These are phyloP conservation scores for Tylopilus vinaceipallidus DNA, from an alignment of 768 basidiomycete genomes.

Conservation along the genomic window DNA sequence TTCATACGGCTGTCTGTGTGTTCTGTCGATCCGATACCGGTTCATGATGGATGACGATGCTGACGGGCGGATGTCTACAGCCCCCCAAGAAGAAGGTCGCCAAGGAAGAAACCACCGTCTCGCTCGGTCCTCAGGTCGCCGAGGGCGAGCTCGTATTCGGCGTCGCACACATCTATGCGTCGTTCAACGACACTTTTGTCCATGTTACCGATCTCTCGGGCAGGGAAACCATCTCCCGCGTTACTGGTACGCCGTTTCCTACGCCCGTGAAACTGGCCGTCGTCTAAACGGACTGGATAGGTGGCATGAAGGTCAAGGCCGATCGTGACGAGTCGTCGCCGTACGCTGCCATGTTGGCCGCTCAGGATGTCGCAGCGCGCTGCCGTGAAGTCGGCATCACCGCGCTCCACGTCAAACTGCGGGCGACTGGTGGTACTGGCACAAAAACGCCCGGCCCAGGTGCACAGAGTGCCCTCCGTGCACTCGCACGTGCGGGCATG, in stretches of 20 bases:
- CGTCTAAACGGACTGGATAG: slow-evolving; percentile 36
- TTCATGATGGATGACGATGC: slow-evolving; percentile 48
- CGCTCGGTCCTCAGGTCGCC: slow-evolving; percentile 92
- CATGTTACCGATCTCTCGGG: slow-evolving; percentile 99
- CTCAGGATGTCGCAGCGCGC: slow-evolving; percentile 92
- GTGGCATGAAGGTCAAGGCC: slow-evolving; percentile 99
- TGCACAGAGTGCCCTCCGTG: slow-evolving; percentile 96
- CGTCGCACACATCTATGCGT: slow-evolving; percentile 98
- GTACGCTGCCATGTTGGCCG: slow-evolving; percentile 96
- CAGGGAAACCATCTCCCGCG: slow-evolving; percentile 98
- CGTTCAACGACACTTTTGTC: slow-evolving; percentile 99
- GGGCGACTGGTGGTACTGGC: slow-evolving; percentile 96
- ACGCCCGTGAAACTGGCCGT: neutral
- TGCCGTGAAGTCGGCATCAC: slow-evolving; percentile 99
- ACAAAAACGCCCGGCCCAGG: slow-evolving; percentile 99
- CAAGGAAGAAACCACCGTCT: slow-evolving; percentile 81
- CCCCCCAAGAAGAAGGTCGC: slow-evolving; percentile 82
- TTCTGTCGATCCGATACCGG: slow-evolving; percentile 1
- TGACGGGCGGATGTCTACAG: slow-evolving; percentile 58
- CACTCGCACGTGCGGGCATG: slow-evolving; percentile 98
- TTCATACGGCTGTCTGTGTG: neutral
- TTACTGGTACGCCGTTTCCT: slow-evolving; percentile 67
- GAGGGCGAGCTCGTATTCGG: slow-evolving; percentile 98
- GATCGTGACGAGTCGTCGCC: slow-evolving; percentile 99
- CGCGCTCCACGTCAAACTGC: slow-evolving; percentile 97